Evolutionary conservation across 2,329 filamentous ascomycete species (phyloP), one percentile per base, ranked within the genome.

Genomic region (Claviceps sp.): DNA sequence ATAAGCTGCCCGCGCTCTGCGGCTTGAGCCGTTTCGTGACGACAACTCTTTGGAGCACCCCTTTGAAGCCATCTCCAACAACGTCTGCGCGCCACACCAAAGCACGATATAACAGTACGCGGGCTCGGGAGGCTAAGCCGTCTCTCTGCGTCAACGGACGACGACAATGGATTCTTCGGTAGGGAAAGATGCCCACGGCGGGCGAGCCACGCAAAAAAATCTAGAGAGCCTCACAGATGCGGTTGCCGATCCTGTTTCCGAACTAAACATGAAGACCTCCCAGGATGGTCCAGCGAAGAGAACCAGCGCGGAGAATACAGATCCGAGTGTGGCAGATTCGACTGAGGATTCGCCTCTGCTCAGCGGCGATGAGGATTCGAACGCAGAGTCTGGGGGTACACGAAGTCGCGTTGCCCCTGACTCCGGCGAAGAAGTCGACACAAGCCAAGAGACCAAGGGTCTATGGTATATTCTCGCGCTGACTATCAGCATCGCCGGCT

Each of bases 401-500:
- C 11, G 47, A 41, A n/a, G 4, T 26, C 5, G 11, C 7, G 14
- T n/a, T 20, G 13, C 5, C 2, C 7, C 22, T 14, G 42, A 13
- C 4, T 16, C 37, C 51, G 4, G 4, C 20, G n/a, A 37, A 26
- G 18, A 45, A 11, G 49, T 20, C 24, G 64, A 67, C 46, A 59
- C 63, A 34, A 59, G 56, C 46, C 77, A 88, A 61, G 74, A 78
- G 55, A 84, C 85, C 24, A 95, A 90, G 74, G 90, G 86, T 66
- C 72, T 83, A 46, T 88, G 84, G 82, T 95, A 95, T 67, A 74
- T 97, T 60, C 79, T 94, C 58, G 72, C 95, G 56, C 72, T 97
- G 67, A 95, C 91, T 6, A 74, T 96, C 55, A 83, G 86, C 63
- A 86, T 95, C 59, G 88, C 88, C 55, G 91, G 88, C 24, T 73